Conservation (phyloP, 2,329 filamentous ascomycete genomes). For the Fonsecaea pedrosoi region DNA sequence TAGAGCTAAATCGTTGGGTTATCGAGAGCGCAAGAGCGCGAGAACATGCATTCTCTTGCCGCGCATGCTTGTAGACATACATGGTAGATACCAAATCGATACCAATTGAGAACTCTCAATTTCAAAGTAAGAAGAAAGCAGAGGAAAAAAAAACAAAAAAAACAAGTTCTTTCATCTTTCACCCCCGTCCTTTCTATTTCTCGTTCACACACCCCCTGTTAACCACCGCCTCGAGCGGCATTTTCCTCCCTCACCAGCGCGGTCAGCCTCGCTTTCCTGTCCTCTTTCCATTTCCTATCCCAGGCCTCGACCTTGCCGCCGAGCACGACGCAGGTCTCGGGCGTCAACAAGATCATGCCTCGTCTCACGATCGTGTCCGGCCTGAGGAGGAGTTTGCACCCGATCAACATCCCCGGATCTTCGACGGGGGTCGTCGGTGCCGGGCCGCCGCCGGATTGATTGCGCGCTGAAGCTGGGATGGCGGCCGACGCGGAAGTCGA, state of each 20-base stretch:
- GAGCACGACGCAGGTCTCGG: conserved; percentile 71
- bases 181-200: background rate
- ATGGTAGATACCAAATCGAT: background rate
- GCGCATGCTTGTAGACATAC: background rate
- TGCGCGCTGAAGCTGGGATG: conserved; percentile 4
- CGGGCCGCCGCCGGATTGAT: background rate
- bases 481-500: conserved; percentile 23
- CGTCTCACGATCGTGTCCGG: conserved; percentile 71
- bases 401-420: conserved; percentile 69
- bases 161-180: background rate
- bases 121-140: background rate
- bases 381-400: conserved; percentile 78
- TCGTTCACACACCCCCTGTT: conserved; percentile 40
- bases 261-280: conserved; percentile 72
- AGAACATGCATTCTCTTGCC: background rate
- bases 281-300: conserved; percentile 78
- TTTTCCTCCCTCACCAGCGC: conserved; percentile 54
- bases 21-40: background rate
- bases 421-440: conserved; percentile 3
- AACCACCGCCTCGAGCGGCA: conserved; percentile 40
- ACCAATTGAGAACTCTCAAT: background rate
- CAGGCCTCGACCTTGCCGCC: conserved; percentile 85
- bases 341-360: conserved; percentile 79
- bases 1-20: background rate
- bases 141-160: background rate